Percentiles rank a stretch among this genome's conserved stretches.
These are phyloP conservation scores for Verticillium nonalfalfae DNA, from an alignment of 2,329 filamentous ascomycete genomes.

Conservation along the genomic window DNA sequence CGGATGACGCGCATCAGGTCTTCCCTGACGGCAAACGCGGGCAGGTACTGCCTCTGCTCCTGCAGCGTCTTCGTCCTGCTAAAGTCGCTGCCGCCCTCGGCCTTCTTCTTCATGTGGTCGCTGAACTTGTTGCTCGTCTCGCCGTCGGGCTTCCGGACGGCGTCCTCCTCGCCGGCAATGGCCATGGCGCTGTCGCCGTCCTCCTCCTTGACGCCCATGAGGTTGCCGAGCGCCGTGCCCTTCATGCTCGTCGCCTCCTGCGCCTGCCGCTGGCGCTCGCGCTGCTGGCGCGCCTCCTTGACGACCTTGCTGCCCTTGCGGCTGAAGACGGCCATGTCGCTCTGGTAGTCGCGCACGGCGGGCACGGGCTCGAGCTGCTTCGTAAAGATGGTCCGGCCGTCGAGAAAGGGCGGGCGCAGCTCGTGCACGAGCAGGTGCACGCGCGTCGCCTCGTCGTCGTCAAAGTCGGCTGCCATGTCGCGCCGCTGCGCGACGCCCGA, in stretches of 20 bases:
- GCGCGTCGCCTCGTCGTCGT: constrained; percentile 84
- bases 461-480: constrained; percentile 75
- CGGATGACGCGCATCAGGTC: constrained; percentile 86
- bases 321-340: constrained; percentile 98
- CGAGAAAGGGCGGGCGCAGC: constrained; percentile 86
- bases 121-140: constrained; percentile 68
- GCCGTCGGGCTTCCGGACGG: constrained; percentile 24
- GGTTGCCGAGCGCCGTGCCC: constrained; percentile 85
- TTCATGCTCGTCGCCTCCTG: constrained; percentile 91
- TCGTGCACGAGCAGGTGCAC: constrained; percentile 92
- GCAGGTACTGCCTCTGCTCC: constrained; percentile 89
- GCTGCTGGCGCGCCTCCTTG: constrained; percentile 82
- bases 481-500: constrained; percentile 90
- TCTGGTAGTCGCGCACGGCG: constrained; percentile 87
- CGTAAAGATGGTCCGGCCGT: constrained; percentile 92
- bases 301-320: constrained; percentile 92
- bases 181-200: constrained; percentile 86
- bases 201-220: constrained; percentile 93
- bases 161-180: constrained; percentile 63
- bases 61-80: constrained; percentile 84
- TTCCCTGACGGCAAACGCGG: constrained; percentile 93
- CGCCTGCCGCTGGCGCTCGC: constrained; percentile 88
- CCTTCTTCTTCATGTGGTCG: constrained; percentile 79
- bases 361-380: constrained; percentile 95
- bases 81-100: constrained; percentile 79